Evolutionary conservation across 2,329 filamentous ascomycete species (phyloP).

Genomic region (Ampelomyces quisqualis): DNA sequence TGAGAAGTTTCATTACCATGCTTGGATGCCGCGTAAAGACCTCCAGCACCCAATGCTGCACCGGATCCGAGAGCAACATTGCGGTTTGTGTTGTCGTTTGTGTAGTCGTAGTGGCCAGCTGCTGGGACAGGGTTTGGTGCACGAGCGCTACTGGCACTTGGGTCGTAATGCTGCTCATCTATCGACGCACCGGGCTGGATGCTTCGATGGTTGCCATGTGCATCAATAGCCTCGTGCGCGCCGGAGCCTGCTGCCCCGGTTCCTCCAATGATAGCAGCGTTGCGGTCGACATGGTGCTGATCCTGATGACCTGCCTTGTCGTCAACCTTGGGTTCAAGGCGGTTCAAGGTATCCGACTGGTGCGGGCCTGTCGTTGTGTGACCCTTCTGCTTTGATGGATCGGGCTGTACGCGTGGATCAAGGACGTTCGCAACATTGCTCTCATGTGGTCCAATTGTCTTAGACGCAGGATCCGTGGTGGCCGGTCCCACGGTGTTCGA

Average conservation of each 20-base stretch:
- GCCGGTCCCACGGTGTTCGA: constrained; percentile 30
- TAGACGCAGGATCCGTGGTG: constrained; percentile 26
- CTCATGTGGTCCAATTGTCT: constrained; percentile 33
- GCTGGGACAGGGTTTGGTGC: constrained; percentile 21
- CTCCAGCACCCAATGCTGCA: constrained; percentile 3
- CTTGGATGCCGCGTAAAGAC: background rate
- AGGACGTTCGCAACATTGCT: constrained; percentile 38
- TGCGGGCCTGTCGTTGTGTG: constrained; percentile 30
- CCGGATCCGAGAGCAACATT: constrained; percentile 1
- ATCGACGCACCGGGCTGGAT: constrained; percentile 34
- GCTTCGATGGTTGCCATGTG: constrained; percentile 32
- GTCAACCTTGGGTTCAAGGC: constrained; percentile 29
- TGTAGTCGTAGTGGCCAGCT: constrained; percentile 13
- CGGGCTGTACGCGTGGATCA: constrained; percentile 35
- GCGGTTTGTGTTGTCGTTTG: constrained; percentile 5
- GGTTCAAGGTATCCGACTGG: constrained; percentile 29
- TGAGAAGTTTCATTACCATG: constrained; percentile 3
- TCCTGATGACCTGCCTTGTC: constrained; percentile 14
- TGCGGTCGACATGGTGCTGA: constrained; percentile 26
- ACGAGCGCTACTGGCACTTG: constrained; percentile 23
- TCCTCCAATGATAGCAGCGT: constrained; percentile 34
- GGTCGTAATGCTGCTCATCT: constrained; percentile 37
- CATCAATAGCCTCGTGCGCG: constrained; percentile 36
- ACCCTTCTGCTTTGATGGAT: constrained; percentile 32
- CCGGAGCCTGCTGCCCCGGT: constrained; percentile 35